Conservation (phyloP, 1,284 basidiomycete species). For the Taiwanofungus camphoratus region DNA sequence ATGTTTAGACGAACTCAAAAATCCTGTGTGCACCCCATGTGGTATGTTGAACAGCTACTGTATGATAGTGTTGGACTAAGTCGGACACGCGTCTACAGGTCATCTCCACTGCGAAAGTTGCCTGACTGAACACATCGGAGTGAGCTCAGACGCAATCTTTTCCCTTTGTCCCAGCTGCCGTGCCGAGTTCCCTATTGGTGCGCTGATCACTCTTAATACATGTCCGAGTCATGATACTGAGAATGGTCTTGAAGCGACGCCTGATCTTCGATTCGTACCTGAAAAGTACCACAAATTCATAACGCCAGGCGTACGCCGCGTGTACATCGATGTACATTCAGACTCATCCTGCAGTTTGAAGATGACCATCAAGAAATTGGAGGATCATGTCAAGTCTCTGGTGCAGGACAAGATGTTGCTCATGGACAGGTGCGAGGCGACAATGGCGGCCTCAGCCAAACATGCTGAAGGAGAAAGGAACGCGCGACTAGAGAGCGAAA, state of each 20-base stretch:
- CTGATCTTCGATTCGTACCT: slow-evolving; percentile 49
- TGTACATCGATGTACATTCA: slow-evolving; percentile 41
- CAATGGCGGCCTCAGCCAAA: slow-evolving; percentile 25
- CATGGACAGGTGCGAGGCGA: slow-evolving; percentile 34
- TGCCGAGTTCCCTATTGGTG: slow-evolving; percentile 47
- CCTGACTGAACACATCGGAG: slow-evolving; percentile 40
- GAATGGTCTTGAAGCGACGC: slow-evolving; percentile 26
- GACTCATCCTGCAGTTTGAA: slow-evolving; percentile 20
- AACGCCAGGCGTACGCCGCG: slow-evolving; percentile 46
- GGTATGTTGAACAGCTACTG: slow-evolving; percentile 33
- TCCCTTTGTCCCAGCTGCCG: slow-evolving; percentile 58
- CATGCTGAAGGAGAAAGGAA: slow-evolving; percentile 32
- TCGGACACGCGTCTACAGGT: slow-evolving; percentile 31
- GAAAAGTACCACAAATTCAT: slow-evolving; percentile 56
- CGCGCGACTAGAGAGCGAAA: slow-evolving; percentile 25
- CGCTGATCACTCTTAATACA: slow-evolving; percentile 15
- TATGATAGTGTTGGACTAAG: background rate
- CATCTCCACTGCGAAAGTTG: slow-evolving; percentile 60
- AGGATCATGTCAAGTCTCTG: slow-evolving; percentile 30
- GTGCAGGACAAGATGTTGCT: slow-evolving; percentile 36
- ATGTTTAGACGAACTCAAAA: slow-evolving; percentile 45
- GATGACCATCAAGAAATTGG: slow-evolving; percentile 27
- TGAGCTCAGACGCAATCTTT: slow-evolving; percentile 33
- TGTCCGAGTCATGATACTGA: slow-evolving; percentile 1
- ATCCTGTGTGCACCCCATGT: slow-evolving; percentile 56